Evolutionary conservation across 2,329 filamentous ascomycete species (phyloP).

Genomic region (Didymellaceae sp.): DNA sequence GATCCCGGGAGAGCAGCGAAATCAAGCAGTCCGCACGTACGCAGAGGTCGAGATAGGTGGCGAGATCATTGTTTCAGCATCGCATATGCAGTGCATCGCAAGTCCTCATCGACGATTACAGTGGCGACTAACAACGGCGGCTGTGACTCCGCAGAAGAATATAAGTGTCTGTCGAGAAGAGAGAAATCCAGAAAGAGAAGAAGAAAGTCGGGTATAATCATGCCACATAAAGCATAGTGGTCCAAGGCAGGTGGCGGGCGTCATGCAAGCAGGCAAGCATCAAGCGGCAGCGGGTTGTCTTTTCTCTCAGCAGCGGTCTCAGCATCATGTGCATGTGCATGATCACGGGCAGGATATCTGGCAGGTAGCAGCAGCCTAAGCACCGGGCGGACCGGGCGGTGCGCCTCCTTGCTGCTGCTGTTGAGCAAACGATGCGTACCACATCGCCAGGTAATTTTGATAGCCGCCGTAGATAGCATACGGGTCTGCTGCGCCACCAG

Average conservation of each 20-base stretch:
- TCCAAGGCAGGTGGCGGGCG: constrained; percentile 26
- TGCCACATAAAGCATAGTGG: constrained; percentile 34
- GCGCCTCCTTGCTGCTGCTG: constrained; percentile 51
- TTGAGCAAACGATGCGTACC: constrained; percentile 74
- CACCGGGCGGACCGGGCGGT: constrained; percentile 44
- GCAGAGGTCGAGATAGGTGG: constrained; percentile 5
- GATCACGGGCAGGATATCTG: constrained; percentile 41
- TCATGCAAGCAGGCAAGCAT: constrained; percentile 50
- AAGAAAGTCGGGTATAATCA: constrained; percentile 33
- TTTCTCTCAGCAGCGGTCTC: constrained; percentile 40
- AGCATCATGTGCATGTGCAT: constrained; percentile 45
- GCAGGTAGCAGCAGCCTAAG: constrained; percentile 31
- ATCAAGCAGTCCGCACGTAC: constrained; percentile 10
- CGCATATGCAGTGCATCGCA: constrained; percentile 27
- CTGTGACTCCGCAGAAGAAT: constrained; percentile 23
- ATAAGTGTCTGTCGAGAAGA: not conserved
- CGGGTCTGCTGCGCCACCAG: constrained; percentile 57
- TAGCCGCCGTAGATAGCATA: constrained; percentile 87
- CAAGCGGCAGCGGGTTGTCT: constrained; percentile 34
- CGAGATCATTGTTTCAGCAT: constrained; percentile 13
- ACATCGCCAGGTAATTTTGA: constrained; percentile 78
- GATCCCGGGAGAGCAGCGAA: constrained; percentile 8
- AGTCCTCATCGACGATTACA: constrained; percentile 27
- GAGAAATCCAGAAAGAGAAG: constrained; percentile 13
- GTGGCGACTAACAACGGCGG: constrained; percentile 4